phyloP scores from a whole-genome alignment of 371 early-diverging fungal genomes.

The Blyttiomyces sp. region DNA sequence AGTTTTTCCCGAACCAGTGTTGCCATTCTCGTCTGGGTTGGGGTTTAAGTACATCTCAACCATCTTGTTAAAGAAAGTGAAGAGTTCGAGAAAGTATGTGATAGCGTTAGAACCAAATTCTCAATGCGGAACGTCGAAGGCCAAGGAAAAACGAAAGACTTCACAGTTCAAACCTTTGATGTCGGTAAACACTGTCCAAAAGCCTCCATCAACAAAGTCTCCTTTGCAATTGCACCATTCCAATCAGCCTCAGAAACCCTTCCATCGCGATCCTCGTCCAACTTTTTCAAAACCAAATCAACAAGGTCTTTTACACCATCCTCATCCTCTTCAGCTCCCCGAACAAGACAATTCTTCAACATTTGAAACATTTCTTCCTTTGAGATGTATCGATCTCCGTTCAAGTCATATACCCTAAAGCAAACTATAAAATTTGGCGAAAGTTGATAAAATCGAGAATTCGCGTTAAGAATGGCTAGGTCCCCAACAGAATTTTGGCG shows the following conservation, averaged over 20 bases:
- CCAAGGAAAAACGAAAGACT: no score
- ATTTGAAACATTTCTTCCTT: slow-evolving; percentile 63
- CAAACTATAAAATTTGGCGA: slow-evolving; percentile 35
- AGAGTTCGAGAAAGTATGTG: background rate
- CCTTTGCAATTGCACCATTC: slow-evolving; percentile 47
- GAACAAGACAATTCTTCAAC: slow-evolving; percentile 52
- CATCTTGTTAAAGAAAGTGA: slow-evolving; percentile 3
- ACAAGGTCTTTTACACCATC: slow-evolving; percentile 60
- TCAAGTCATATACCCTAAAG: slow-evolving; percentile 57
- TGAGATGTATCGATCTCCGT: slow-evolving; percentile 55
- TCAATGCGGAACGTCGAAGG: no score
- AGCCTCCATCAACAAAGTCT: slow-evolving; percentile 50
- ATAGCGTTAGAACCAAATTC: background rate
- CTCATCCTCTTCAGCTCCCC: slow-evolving; percentile 53
- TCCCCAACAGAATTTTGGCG: no score
- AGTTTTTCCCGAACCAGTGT: background rate
- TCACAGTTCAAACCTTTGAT: slow-evolving; percentile 23
- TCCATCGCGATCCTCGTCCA: slow-evolving; percentile 58
- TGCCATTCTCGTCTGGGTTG: background rate
- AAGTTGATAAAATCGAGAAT: background rate
- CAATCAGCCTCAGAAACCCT: slow-evolving; percentile 53
- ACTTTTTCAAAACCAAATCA: slow-evolving; percentile 52
- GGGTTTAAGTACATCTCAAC: slow-evolving; percentile 7
- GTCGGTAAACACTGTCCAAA: slow-evolving; percentile 58
- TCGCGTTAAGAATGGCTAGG: no score